Conservation (phyloP, 257 asterid species). For the Coffea canephora region DNA sequence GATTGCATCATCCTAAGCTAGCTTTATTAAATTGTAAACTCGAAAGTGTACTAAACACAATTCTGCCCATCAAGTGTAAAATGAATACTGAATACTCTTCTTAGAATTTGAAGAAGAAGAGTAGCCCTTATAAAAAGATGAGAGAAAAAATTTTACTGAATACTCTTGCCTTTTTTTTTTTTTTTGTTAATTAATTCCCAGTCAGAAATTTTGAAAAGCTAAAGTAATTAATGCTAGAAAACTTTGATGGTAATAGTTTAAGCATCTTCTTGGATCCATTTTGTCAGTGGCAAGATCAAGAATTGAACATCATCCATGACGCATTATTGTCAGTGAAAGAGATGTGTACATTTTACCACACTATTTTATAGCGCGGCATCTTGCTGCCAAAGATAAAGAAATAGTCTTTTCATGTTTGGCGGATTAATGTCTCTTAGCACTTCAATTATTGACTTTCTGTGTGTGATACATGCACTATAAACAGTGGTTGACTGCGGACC, state of each 20-base stretch:
- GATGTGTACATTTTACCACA: neutral
- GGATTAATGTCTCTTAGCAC: neutral
- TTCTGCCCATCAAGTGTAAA: too few species aligned
- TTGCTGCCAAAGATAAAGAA: neutral
- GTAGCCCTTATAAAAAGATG: neutral
- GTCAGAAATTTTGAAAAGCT: neutral
- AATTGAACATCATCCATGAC: neutral
- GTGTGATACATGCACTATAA: neutral
- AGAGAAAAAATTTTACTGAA: too few species aligned
- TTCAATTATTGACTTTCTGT: neutral
- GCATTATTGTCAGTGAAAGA: neutral
- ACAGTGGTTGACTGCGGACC: neutral
- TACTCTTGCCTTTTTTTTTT: too few species aligned
- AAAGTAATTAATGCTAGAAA: neutral
- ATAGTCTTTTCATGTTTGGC: neutral
- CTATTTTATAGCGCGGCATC: neutral
- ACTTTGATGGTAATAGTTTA: neutral
- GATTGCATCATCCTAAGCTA: neutral
- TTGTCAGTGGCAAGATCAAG: neutral
- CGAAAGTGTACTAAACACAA: neutral
- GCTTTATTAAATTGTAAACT: neutral
- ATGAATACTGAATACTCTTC: too few species aligned
- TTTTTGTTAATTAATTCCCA: neutral
- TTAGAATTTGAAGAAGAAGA: too few species aligned
- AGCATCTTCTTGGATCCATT: neutral